phyloP scores from a whole-genome alignment of 2,329 filamentous ascomycete genomes.

The Keithomyces neogunnii region DNA sequence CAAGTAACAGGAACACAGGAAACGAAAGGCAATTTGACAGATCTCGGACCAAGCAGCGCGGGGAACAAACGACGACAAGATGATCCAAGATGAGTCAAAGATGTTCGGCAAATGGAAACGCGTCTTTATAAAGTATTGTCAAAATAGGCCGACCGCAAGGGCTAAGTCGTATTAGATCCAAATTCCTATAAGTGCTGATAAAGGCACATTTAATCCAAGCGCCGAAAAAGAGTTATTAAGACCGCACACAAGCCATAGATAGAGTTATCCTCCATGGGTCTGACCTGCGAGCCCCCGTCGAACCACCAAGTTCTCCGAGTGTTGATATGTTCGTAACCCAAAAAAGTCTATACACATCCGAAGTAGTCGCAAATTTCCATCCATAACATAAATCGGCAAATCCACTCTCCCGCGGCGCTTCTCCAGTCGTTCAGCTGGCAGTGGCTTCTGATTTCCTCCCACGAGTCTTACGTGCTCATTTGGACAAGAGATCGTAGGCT shows the following conservation, averaged over 20 bases:
- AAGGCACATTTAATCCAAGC: constrained; percentile 2
- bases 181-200: background rate
- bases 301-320: constrained; percentile 1
- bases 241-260: constrained; percentile 6
- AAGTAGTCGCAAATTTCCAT: constrained; percentile 14
- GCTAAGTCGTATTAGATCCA: constrained; percentile 15
- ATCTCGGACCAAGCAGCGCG: background rate
- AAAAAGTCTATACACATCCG: constrained; percentile 25
- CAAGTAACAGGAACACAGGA: background rate
- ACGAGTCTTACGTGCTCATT: constrained; percentile 26
- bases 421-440: constrained; percentile 29
- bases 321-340: constrained; percentile 27
- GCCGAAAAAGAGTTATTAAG: constrained; percentile 5
- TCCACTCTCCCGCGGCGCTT: constrained; percentile 17
- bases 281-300: constrained; percentile 1
- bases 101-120: constrained; percentile 13
- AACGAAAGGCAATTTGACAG: background rate
- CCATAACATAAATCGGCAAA: constrained; percentile 20
- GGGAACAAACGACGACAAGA: background rate
- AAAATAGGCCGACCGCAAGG: constrained; percentile 13
- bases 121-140: constrained; percentile 11
- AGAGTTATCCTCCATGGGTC: constrained; percentile 2
- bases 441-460: constrained; percentile 17
- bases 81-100: background rate
- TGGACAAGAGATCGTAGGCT: constrained; percentile 32